Evolutionary conservation across 2,329 filamentous ascomycete species (phyloP).

Genomic region (Helotiales sp.): DNA sequence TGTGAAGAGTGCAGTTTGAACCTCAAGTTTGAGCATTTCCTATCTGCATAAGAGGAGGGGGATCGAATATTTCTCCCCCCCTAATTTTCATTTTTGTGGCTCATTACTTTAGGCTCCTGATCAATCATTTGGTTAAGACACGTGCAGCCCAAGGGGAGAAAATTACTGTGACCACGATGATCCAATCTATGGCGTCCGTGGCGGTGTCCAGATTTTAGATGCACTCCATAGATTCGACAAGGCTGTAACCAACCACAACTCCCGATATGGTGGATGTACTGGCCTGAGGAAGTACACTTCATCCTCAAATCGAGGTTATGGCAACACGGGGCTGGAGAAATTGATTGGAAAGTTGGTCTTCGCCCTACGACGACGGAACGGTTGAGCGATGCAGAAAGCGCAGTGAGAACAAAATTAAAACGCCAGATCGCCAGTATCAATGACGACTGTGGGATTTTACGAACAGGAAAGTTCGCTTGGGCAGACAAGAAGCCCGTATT

Average conservation of each 20-base stretch:
- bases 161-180: conserved; percentile 19
- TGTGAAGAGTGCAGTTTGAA: too few relatives aligned
- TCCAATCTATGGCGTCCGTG: neutral
- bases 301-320: conserved; percentile 17
- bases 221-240: conserved; percentile 22
- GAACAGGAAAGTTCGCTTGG: too few relatives aligned
- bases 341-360: conserved; percentile 6
- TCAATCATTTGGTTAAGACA: too few relatives aligned
- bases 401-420: too few relatives aligned
- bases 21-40: too few relatives aligned
- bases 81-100: too few relatives aligned
- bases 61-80: too few relatives aligned
- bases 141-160: neutral
- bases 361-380: conserved; percentile 17
- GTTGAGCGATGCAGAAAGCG: too few relatives aligned
- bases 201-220: conserved; percentile 12
- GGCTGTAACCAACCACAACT: neutral
- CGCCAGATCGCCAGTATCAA: too few relatives aligned
- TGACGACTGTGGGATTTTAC: too few relatives aligned
- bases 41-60: too few relatives aligned
- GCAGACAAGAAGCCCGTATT: conserved; percentile 22
- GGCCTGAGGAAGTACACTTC: conserved; percentile 7
- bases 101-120: too few relatives aligned
- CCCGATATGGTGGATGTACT: neutral
- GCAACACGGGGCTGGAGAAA: neutral